Evolutionary conservation across 495 filamentous ascomycete genomes (phyloP), one percentile per base, ranked within the genome.

Genomic region (Lasiosphaeria miniovina): DNA sequence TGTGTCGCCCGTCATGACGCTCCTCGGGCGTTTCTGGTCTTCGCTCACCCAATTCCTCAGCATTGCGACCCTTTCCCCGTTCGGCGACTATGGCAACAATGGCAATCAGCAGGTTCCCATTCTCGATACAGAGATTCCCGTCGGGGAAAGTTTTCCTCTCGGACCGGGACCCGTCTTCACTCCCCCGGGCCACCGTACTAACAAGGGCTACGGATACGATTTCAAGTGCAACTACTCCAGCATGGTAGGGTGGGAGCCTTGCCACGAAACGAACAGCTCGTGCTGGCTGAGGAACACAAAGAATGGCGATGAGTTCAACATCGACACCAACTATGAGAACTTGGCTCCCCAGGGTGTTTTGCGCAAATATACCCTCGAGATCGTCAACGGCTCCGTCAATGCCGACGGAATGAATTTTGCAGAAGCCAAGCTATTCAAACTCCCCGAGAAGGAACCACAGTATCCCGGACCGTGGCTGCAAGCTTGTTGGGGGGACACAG

Each of bases 401-500:
- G 50, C 57, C 35, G 57, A 59, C 17, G 57, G 57, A 12, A 14
- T 59, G 14, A 9, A 45, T 12, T 59, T 59, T 40, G 31, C 15
- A 2, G 53, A 56, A 32, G 59, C 45, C 52, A 61, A 54, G 49
- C 63, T 72, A 24, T 60, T 76, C 52, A 74, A 79, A 34, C 70
- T 68, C 4, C 11, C 31, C 10, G 43, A 5, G 5, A n/a, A 46
- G 43, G 12, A 46, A n/a, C 43, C 43, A 5, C 43, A 46, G 24
- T 69, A 75, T 57, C 75, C 77, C 0, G 77, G 81, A 0, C 84
- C 84, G 11, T 78, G 73, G 1, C 74, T 87, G 58, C 75, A 81
- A 60, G 82, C 80, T 2, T 75, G 84, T 46, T 82, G 80, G 75
- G 81, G 81, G n/a, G 82, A 85, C 57, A 77, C 61, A 46, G 71